Evolutionary conservation across 2,329 filamentous ascomycete species (phyloP), one percentile per base, ranked within the genome.

Genomic region (Intubia oerlemansii): DNA sequence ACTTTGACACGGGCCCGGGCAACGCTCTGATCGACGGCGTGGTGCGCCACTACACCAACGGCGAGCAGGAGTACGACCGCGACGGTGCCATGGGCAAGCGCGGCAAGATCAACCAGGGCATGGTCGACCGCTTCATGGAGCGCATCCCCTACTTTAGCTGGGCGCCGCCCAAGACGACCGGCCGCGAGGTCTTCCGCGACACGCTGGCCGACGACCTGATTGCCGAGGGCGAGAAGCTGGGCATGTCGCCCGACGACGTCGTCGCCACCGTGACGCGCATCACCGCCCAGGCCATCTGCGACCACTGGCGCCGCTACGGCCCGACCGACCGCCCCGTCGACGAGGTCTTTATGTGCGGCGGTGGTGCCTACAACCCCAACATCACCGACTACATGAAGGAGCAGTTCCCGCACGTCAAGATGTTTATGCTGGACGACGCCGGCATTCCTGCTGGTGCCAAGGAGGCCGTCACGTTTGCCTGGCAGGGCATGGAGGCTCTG

Each of bases 121-220:
- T 67, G 25, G 60, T 67, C 6, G 53, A 64, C 36, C 46, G 54
- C 2, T 66, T 66, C 42, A 41, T 66, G 12, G 11, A 34, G 17
- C 39, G 38, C 2, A 45, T 58, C 38, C 46, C 53, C 15, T 71
- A 68, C 47, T 62, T 67, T 39, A 39, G 41, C 3, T 46, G 51
- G 6, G 48, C 55, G 3, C 58, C 58, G 5, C 61, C 64, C 4
- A 63, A 68, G 42, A 67, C 57, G 1, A 70, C 65, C 1, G 63
- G 63, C 5, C 54, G 61, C 13, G 66, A 71, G 41, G 59, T 65
- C 12, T 98, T 70, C 46, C 53, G 62, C 23, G 62, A 69, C 33
- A 62, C 58, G 10, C 42, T 66, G 24, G 62, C 61, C 0, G 51
- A 57, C 38, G 53, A 58, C 1, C 42, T 69, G 17, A 59, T 68